Evolutionary conservation across 1,139 yeast genomes (phyloP).

Genomic region (Nematodospora anomalae): DNA sequence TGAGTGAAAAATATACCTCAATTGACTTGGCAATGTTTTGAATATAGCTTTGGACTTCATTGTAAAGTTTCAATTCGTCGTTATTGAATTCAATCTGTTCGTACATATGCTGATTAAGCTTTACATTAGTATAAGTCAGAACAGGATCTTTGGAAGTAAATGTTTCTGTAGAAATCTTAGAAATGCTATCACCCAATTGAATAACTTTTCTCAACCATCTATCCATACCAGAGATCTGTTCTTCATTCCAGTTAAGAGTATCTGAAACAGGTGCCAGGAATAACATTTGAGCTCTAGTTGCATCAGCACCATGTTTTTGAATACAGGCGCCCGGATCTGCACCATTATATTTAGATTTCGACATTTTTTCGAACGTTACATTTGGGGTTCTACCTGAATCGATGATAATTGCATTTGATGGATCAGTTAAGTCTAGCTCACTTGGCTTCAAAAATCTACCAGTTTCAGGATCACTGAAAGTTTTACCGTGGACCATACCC

Average conservation of each 20-base stretch:
- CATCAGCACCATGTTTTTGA: slow-evolving; percentile 84
- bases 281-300: slow-evolving; percentile 89
- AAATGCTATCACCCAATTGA: slow-evolving; percentile 30
- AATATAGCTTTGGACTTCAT: slow-evolving; percentile 52
- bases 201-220: slow-evolving; percentile 78
- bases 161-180: slow-evolving; percentile 2
- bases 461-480: slow-evolving; percentile 67
- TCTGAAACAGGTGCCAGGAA: slow-evolving; percentile 91
- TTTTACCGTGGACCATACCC: slow-evolving; percentile 97
- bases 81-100: slow-evolving; percentile 29
- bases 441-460: slow-evolving; percentile 78
- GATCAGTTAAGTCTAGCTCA: slow-evolving; percentile 49
- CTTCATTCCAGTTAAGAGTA: slow-evolving; percentile 85
- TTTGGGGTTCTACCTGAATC: slow-evolving; percentile 52
- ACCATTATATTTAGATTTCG: slow-evolving; percentile 92
- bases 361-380: slow-evolving; percentile 84
- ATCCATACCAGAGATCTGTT: slow-evolving; percentile 80
- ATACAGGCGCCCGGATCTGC: slow-evolving; percentile 86
- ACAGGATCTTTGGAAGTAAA: neutral
- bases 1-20: slow-evolving; percentile 60
- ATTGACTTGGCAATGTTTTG: slow-evolving; percentile 58
- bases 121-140: slow-evolving; percentile 17
- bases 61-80: slow-evolving; percentile 57
- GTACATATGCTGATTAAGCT: slow-evolving; percentile 21
- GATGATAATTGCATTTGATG: slow-evolving; percentile 45